Base-by-base conservation (phyloP, 352 stramenopile species). In the Pythium rhizo-oryzae region DNA sequence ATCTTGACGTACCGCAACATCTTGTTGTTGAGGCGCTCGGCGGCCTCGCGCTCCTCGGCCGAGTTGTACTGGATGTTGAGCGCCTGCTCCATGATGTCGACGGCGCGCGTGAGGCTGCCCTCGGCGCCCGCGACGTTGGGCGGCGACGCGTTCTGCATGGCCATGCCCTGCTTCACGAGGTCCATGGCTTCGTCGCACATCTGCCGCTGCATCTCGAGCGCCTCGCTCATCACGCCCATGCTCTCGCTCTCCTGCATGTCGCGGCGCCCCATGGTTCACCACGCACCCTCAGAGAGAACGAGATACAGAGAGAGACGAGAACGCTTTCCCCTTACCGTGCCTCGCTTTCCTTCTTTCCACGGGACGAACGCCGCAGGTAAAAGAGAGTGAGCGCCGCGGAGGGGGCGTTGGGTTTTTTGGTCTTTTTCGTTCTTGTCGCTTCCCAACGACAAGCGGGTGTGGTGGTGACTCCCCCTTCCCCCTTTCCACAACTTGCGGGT, bases 1-100 rank as follows among this genome's bases (percentile, higher is more conserved):
- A 83, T 83, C 50, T 78, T 80, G 50, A 83, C 67, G 66, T 83
- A 83, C 19, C 76, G 73, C 50, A 65, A 25, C 76, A 83, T 83
- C 67, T 83, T 83, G 50, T 62, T 75, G 61, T 83, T 83, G 18
- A 83, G 56, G 11, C 70, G 65, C 46, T 71, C 63, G 13, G 74
- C 58, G 1, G 74, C 67, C 24, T 80, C 74, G 28, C 68, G 67
- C 49, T 80, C 74, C 18, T 80, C 74, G 41, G 66, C 24, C 64
- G 74, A 65, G 33, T 69, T 62, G 68, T 78, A 80, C 35, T 61
- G 57, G 35, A 80, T 71, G n/a, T 23, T 37, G 9, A 80, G 59
- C 52, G 70, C 74, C 23, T 72, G 71, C 43, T 80, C 74, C 74
- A 80, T 80, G 63, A 80, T 75, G 23, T 80, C 74, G 41, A 80